Base-by-base conservation (phyloP, 345 rosid species). In the Boechera stricta region DNA sequence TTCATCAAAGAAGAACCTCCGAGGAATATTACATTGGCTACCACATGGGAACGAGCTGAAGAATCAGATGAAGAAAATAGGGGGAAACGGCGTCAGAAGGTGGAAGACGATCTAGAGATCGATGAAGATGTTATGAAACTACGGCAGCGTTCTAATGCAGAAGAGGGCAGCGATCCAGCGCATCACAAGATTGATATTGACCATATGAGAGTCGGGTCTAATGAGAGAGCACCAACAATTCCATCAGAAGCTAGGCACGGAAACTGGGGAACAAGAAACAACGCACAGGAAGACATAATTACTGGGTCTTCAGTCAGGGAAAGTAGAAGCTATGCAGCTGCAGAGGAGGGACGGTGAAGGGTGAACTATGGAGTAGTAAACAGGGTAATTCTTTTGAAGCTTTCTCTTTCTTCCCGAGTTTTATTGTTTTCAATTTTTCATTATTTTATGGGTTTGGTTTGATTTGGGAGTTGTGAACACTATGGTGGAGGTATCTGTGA, bases 101-200 rank as follows among this genome's bases (percentile, higher is more conserved):
- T 93, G 18, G 90, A 91, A 75, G 96, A 93, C 32, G 96, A 88
- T 81, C 77, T 87, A 73, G 97, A 86, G 39, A 91, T 88, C 10
- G 87, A 88, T 12, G 97, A 93, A 77, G 96, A 89, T 81, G 76
- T 93, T 18, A 60, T 87, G 80, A 91, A 89, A 79, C 84, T 88
- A 68, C 88, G 94, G 21, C 92, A 88, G 59, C 88, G 89, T 38
- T 89, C 86, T 32, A 86, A 88, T 55, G 78, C 79, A 3, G 92
- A 84, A 75, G 92, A 85, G 67, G 77, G 85, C 4, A 88, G 78
- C 4, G 89, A 91, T 12, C 81, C 80, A 21, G 82, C 85, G 5
- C 83, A 81, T 48, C 65, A 76, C 26, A 52, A 15, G 15, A 47
- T 81, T 5, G 91, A 90, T 77, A 83, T 85, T 21, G 93, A 88